Evolutionary conservation across 2,329 filamentous ascomycete genomes (phyloP), one percentile per base, ranked within the genome.

Genomic region (Phialophora macrospora): DNA sequence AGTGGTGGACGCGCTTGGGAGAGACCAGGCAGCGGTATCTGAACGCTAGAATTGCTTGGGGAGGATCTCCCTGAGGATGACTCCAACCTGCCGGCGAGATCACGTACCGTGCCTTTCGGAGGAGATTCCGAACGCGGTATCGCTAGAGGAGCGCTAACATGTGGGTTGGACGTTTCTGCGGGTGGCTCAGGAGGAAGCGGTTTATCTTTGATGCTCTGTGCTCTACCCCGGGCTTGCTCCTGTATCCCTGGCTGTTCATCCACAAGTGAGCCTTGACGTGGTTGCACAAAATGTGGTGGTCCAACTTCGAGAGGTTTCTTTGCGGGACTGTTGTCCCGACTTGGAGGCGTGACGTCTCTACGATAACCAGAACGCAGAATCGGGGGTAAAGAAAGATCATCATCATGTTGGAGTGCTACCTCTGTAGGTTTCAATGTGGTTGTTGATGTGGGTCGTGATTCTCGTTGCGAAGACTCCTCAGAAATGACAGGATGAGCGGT

Each of bases 301-400:
- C 81, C 77, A 52, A 81, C 81, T 38, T 89, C 72, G 24, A 80
- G 78, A 3, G 87, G 86, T 34, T 81, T 84, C 55, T 84, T 83
- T n/a, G 86, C 87, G 34, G 87, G 87, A 64, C 85, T 88, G 54
- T 87, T 87, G 51, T 81, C 82, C 20, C 82, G 80, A 66, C 81
- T 85, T 3, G 87, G 87, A 41, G 86, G 82, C 63, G 84, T 84
- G 60, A 88, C 73, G 71, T 86, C 84, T 54, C 85, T 82, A 60
- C 84, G 81, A 74, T 86, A 84, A 11, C 84, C 85, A 34, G 81
- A 79, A 34, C 82, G 81, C 66, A 86, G 82, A 28, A 72, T 75
- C 70, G 75, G 73, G 69, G 76, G 75, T 41, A 65, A 55, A 46
- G 79, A 51, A 14, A 65, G 55, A 6, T 64, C 65, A 22, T 52